These are phyloP conservation scores for Ilex asprella DNA, from an alignment of 257 asterid genomes.

Conservation along the genomic window DNA sequence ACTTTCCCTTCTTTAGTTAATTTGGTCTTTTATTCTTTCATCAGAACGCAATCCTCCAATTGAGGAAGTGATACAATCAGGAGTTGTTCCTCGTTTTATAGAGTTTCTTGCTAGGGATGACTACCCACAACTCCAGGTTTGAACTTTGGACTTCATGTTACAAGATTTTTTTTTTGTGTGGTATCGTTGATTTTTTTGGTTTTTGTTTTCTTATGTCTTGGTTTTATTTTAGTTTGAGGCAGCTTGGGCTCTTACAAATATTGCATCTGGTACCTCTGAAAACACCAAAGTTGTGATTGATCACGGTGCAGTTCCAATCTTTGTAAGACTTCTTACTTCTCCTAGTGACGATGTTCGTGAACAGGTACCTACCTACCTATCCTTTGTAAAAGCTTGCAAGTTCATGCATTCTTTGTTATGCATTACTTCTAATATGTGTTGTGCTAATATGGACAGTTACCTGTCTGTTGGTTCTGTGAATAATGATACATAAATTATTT, in stretches of 20 bases:
- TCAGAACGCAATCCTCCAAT: conserved; percentile 87
- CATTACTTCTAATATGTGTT: background rate
- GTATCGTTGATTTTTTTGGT: background rate
- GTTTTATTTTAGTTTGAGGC: conserved; percentile 68
- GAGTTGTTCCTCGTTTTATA: conserved; percentile 82
- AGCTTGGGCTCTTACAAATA: conserved; percentile 94
- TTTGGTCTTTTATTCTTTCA: conserved; percentile 3
- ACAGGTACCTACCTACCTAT: conserved; percentile 39
- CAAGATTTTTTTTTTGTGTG: background rate
- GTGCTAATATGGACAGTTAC: background rate
- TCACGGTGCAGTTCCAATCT: conserved; percentile 78
- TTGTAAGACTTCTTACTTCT: conserved; percentile 76
- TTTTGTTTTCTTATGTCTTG: background rate
- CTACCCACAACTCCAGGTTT: conserved; percentile 80
- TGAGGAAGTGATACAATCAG: conserved; percentile 75
- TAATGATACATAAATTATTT: background rate
- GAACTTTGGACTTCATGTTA: background rate
- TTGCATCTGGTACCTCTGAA: conserved; percentile 92
- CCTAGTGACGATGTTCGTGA: conserved; percentile 90
- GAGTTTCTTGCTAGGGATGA: conserved; percentile 75
- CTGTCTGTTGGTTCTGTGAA: background rate
- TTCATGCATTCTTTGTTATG: background rate
- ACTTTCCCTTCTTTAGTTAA: background rate
- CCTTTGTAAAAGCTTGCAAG: background rate
- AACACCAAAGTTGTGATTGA: conserved; percentile 84